Conservation (phyloP, 352 stramenopile genomes). For the Halophytophthora batemanensis region DNA sequence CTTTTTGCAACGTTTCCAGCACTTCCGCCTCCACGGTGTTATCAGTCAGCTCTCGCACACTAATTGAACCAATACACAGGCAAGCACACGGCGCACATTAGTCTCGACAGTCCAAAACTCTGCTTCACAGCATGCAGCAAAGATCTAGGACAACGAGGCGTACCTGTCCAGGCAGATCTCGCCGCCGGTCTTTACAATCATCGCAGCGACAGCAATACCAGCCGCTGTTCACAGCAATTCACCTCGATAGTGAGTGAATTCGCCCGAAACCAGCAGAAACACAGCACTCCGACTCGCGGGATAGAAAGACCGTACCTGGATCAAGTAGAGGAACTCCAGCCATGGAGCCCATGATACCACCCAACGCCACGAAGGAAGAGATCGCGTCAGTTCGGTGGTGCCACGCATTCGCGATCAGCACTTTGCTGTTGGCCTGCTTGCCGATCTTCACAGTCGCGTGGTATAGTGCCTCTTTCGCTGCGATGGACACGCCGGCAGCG, state of each 20-base stretch:
- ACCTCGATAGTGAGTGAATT: slow-evolving; percentile 1
- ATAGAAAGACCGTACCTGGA: slow-evolving; percentile 34
- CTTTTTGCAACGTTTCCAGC: slow-evolving; percentile 67
- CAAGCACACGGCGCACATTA: background rate
- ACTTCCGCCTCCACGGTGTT: slow-evolving; percentile 83
- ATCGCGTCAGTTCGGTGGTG: slow-evolving; percentile 91
- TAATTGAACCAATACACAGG: slow-evolving; percentile 12
- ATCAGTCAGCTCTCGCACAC: slow-evolving; percentile 81
- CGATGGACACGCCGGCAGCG: slow-evolving; percentile 89
- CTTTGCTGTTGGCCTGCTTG: slow-evolving; percentile 90
- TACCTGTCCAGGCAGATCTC: slow-evolving; percentile 83
- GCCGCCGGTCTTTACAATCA: slow-evolving; percentile 87
- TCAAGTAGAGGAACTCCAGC: slow-evolving; percentile 65
- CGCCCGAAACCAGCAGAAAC: background rate
- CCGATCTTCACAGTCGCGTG: slow-evolving; percentile 92
- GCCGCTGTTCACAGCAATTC: slow-evolving; percentile 34
- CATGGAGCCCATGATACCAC: slow-evolving; percentile 75
- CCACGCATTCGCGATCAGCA: slow-evolving; percentile 98
- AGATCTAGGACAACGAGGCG: background rate
- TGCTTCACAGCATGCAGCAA: background rate
- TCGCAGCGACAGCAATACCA: slow-evolving; percentile 79
- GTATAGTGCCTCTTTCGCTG: slow-evolving; percentile 93
- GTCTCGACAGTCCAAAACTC: background rate
- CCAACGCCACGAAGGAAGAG: slow-evolving; percentile 85
- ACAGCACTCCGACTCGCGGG: background rate